Evolutionary conservation across 441 rosid genomes (phyloP).

Genomic region (Populus tomentosa): DNA sequence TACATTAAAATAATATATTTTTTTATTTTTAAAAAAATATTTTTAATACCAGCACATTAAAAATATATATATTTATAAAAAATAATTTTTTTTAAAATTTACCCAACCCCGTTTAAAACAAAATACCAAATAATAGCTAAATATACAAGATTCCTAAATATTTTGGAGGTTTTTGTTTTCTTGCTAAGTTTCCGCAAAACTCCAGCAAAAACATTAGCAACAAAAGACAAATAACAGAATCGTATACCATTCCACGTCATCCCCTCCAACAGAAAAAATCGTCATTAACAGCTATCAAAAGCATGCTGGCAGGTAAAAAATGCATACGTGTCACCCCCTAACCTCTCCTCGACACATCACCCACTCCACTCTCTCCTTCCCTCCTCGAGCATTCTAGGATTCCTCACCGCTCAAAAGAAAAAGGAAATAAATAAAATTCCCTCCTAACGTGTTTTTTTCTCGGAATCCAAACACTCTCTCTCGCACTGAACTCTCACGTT

Average conservation of each 20-base stretch:
- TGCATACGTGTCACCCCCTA: background rate
- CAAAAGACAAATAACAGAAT: background rate
- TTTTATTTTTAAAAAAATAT: too few species aligned
- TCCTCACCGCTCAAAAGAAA: background rate
- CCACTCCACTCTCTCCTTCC: background rate
- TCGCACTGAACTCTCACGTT: background rate
- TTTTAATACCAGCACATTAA: too few species aligned
- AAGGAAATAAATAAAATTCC: background rate
- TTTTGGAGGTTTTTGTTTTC: too few species aligned
- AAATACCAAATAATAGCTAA: too few species aligned
- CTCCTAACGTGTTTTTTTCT: conserved; percentile 3
- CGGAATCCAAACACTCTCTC: conserved; percentile 19
- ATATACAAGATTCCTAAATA: too few species aligned
- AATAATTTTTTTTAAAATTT: too few species aligned
- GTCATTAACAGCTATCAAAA: background rate
- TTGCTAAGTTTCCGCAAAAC: too few species aligned
- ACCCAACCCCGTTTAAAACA: too few species aligned
- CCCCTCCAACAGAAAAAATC: background rate
- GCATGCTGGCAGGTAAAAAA: background rate
- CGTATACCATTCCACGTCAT: background rate
- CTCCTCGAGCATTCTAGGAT: background rate
- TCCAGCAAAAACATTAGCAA: background rate
- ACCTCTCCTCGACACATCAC: background rate
- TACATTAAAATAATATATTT: too few species aligned
- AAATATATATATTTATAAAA: too few species aligned